Conservation (phyloP, 106 monocot genomes). For the Dendrobium chrysotoxum region DNA sequence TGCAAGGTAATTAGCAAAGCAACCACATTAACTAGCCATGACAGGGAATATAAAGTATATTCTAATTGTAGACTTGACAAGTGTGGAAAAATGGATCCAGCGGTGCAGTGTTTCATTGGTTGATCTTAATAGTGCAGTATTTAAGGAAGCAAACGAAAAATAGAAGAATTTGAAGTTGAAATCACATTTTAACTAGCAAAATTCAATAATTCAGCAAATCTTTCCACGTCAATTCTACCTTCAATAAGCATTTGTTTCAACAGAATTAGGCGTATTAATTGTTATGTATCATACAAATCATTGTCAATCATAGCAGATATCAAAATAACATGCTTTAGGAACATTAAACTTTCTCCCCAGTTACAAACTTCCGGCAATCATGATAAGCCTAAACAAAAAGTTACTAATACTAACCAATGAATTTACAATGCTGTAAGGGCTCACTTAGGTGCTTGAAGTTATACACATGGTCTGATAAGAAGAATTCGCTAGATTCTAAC, state of each 20-base stretch:
- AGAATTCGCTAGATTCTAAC: no score
- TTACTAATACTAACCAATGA: no score
- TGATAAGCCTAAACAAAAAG: no score
- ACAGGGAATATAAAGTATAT: neutral
- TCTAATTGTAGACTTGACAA: neutral
- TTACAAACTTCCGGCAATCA: no score
- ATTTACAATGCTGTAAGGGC: no score
- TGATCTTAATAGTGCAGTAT: neutral
- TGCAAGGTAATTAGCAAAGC: constrained; percentile 32
- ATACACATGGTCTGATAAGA: no score
- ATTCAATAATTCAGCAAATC: neutral
- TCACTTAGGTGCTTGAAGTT: no score
- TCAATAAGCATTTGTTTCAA: neutral
- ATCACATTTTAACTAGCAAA: neutral
- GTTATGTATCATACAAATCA: no score
- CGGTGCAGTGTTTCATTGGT: neutral
- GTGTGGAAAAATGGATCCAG: neutral
- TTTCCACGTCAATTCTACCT: neutral
- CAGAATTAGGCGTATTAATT: neutral
- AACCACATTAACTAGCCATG: constrained; percentile 3
- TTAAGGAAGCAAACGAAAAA: neutral
- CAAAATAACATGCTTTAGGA: no score
- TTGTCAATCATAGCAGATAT: no score
- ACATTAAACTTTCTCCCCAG: no score
- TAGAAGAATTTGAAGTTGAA: neutral